Evolutionary conservation across 2,329 filamentous ascomycete species (phyloP).

Genomic region (Venturia asperata): DNA sequence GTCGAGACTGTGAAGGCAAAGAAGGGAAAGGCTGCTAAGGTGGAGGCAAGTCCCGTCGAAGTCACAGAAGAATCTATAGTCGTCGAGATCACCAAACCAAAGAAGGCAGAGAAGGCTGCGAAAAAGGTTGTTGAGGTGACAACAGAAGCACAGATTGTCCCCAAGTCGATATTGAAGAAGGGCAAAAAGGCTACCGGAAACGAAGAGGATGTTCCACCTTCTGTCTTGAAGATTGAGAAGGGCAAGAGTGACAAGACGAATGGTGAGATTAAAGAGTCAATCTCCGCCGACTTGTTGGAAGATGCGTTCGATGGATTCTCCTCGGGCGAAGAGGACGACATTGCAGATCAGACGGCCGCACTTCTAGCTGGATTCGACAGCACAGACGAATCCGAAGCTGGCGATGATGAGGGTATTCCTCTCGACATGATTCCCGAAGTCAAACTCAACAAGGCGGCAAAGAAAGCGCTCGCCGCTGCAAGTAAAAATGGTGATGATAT

Average conservation of each 20-base stretch:
- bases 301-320: constrained; percentile 25
- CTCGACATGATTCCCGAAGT: constrained; percentile 32
- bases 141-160: constrained; percentile 12
- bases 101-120: no score
- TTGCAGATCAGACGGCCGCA: constrained; percentile 36
- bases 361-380: constrained; percentile 46
- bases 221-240: constrained; percentile 11
- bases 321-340: constrained; percentile 30
- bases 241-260: constrained; percentile 18
- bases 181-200: constrained; percentile 4
- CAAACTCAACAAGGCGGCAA: constrained; percentile 35
- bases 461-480: constrained; percentile 36
- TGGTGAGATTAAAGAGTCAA: constrained; percentile 26
- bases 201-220: background rate
- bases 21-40: background rate
- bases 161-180: background rate
- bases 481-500: constrained; percentile 43
- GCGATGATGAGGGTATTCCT: constrained; percentile 33
- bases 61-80: background rate
- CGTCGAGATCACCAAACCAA: background rate
- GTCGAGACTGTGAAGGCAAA: background rate
- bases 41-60: background rate
- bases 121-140: background rate
- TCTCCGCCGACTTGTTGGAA: constrained; percentile 20
- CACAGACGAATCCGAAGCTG: constrained; percentile 37